These are phyloP conservation scores for Panicum miliaceum DNA, from an alignment of 176 grass and related monocot species.

Conservation along the genomic window DNA sequence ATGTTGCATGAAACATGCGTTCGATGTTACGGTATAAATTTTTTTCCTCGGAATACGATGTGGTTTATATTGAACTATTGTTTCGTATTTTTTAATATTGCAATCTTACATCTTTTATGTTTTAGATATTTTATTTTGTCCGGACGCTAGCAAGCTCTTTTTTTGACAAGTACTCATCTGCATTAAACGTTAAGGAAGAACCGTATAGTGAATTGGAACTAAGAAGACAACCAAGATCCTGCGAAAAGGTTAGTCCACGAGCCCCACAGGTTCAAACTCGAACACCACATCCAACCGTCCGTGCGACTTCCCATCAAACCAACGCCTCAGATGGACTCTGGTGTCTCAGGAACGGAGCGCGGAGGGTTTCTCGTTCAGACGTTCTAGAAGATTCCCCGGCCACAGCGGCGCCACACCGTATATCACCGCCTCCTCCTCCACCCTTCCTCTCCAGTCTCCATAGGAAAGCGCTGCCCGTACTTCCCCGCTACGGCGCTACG, in stretches of 20 bases:
- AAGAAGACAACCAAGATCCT: too few species aligned
- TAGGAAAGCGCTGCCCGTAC: not conserved
- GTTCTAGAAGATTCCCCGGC: constrained; percentile 35
- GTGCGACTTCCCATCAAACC: not conserved
- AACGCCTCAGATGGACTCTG: not conserved
- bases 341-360: not conserved
- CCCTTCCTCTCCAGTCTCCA: not conserved
- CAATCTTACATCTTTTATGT: too few species aligned
- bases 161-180: too few species aligned
- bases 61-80: too few species aligned
- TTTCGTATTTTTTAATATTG: too few species aligned
- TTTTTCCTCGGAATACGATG: too few species aligned
- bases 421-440: not conserved
- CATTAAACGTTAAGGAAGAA: too few species aligned
- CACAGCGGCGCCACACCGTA: constrained; percentile 17
- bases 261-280: not conserved
- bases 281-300: not conserved
- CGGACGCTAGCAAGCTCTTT: too few species aligned
- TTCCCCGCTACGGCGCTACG: not conserved
- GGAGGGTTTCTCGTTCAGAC: not conserved
- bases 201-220: too few species aligned
- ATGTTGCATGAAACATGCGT: too few species aligned
- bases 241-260: not conserved
- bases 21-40: too few species aligned
- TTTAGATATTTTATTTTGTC: too few species aligned